Percentiles rank a stretch among this genome's conserved stretches.
These are phyloP conservation scores for Phylloporus sp. DNA, from an alignment of 1,284 basidiomycete species.

Conservation along the genomic window DNA sequence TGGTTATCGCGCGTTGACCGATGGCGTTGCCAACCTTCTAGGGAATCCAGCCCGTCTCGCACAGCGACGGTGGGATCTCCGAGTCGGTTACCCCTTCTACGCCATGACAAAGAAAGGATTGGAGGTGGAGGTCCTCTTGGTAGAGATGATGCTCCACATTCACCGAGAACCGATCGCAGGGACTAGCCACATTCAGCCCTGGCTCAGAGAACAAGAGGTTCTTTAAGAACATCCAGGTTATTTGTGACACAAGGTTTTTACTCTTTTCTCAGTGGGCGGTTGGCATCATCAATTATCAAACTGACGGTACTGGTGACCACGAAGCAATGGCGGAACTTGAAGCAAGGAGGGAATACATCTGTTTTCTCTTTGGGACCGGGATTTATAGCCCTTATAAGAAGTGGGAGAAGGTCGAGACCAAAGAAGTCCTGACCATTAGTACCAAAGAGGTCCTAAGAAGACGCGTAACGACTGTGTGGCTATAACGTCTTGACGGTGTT, in stretches of 20 bases:
- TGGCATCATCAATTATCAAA: conserved; percentile 29
- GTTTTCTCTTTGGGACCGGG: conserved; percentile 26
- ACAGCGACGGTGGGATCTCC: conserved; percentile 17
- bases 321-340: conserved; percentile 19
- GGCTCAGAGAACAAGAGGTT: conserved; percentile 12
- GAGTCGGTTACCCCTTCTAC: conserved; percentile 25
- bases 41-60: background rate
- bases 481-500: conserved; percentile 8
- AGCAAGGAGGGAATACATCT: conserved; percentile 24
- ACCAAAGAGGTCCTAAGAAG: conserved; percentile 24
- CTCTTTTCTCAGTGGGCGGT: conserved; percentile 30
- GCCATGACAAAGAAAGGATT: conserved; percentile 26
- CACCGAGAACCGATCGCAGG: conserved; percentile 12
- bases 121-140: conserved; percentile 24
- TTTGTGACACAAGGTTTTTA: conserved; percentile 21
- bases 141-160: conserved; percentile 30
- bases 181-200: conserved; percentile 16
- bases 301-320: conserved; percentile 20
- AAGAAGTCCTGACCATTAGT: conserved; percentile 19
- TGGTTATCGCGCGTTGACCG: conserved; percentile 18
- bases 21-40: background rate
- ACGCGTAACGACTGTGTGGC: conserved; percentile 20
- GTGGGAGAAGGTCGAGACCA: conserved; percentile 29
- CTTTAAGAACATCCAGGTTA: conserved; percentile 17
- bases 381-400: conserved; percentile 22